These are phyloP conservation scores for Calonectria hongkongensis DNA, from an alignment of 2,329 filamentous ascomycete genomes.

Conservation along the genomic window DNA sequence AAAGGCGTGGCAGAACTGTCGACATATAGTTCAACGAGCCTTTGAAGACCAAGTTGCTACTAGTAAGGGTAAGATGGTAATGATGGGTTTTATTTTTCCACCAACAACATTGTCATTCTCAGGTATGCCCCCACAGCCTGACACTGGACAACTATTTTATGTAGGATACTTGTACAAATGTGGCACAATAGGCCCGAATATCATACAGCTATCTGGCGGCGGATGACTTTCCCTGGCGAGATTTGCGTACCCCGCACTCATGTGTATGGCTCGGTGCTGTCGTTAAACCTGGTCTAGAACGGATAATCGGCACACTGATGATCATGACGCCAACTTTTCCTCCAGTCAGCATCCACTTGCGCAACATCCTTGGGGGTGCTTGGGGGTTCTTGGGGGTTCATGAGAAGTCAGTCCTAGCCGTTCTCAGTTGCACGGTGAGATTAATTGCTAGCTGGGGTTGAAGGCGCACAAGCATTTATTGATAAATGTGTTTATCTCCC, in stretches of 20 bases:
- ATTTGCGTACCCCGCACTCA: background rate
- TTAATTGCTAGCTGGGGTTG: background rate
- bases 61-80: background rate
- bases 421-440: background rate
- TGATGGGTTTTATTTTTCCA: background rate
- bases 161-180: background rate
- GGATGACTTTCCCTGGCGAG: background rate
- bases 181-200: conserved; percentile 5
- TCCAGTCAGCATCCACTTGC: background rate
- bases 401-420: background rate
- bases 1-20: background rate
- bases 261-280: background rate
- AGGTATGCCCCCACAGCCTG: background rate
- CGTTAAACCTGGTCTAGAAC: background rate
- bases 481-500: background rate
- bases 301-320: conserved; percentile 5
- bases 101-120: background rate
- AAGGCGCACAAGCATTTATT: background rate
- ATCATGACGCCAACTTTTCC: background rate
- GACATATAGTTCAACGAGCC: background rate
- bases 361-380: background rate
- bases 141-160: background rate
- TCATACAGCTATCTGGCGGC: background rate
- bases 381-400: conserved; percentile 1
- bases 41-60: background rate